These are phyloP conservation scores for Trichoderma arundinaceum DNA, from an alignment of 2,329 filamentous ascomycete genomes.

Conservation along the genomic window DNA sequence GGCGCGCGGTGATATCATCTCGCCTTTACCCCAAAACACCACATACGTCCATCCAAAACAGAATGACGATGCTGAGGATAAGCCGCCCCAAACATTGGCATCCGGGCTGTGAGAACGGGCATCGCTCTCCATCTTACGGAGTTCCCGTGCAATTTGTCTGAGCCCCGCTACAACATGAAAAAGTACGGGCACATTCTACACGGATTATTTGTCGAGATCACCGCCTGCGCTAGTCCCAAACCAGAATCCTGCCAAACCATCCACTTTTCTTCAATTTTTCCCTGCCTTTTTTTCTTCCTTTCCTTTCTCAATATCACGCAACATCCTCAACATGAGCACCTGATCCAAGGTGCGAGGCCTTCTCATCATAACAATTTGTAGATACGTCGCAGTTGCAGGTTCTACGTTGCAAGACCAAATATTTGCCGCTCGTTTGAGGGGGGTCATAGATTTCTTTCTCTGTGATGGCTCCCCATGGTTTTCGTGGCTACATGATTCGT, in stretches of 20 bases:
- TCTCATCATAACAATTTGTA: conserved; percentile 34
- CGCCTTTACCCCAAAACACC: not conserved
- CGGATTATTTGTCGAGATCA: not conserved
- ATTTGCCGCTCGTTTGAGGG: conserved; percentile 52
- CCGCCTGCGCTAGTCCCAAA: conserved; percentile 16
- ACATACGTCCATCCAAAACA: not conserved
- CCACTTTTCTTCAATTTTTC: conserved; percentile 13
- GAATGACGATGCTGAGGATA: not conserved
- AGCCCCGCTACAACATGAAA: not conserved
- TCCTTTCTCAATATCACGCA: conserved; percentile 41
- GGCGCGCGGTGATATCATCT: not conserved
- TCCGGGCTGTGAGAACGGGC: not conserved
- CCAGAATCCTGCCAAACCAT: not conserved
- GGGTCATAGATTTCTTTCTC: conserved; percentile 44
- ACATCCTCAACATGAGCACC: conserved; percentile 38
- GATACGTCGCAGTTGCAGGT: conserved; percentile 35
- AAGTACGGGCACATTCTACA: not conserved
- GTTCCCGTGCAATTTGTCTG: not conserved
- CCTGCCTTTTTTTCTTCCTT: conserved; percentile 8
- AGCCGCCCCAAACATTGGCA: too few species aligned
- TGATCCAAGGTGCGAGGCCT: conserved; percentile 32
- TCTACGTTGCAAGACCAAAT: conserved; percentile 46
- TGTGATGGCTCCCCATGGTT: conserved; percentile 54
- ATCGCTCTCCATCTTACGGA: not conserved
- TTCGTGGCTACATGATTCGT: conserved; percentile 47